A percentile compares a stretch with the other conserved stretches of the same genome.
Conservation (phyloP, 768 basidiomycete genomes). For the Termitomyces sp. region DNA sequence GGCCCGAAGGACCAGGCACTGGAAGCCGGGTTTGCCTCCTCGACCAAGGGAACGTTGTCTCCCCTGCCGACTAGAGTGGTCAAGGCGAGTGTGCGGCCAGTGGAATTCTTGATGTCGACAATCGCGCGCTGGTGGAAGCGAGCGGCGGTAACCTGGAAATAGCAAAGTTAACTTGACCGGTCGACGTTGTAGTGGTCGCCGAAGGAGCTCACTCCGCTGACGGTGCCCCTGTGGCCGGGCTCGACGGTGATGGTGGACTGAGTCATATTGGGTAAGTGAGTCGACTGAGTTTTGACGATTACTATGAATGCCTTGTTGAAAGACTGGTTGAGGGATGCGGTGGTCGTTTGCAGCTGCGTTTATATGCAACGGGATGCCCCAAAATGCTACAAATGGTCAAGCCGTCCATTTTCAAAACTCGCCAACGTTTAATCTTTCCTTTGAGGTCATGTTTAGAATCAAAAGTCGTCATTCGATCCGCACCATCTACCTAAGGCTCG, state of each 20-base stretch:
- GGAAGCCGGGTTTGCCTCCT: neutral
- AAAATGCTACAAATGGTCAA: neutral
- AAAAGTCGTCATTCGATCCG: neutral
- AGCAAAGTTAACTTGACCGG: neutral
- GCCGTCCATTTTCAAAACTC: neutral
- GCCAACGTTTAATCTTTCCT: neutral
- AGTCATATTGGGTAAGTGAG: neutral
- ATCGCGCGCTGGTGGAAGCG: conserved; percentile 5
- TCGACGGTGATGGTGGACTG: neutral
- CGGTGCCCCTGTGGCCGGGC: conserved; percentile 1
- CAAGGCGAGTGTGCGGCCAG: neutral
- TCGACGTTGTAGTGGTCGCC: too few species aligned
- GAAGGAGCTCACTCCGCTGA: conserved; percentile 2
- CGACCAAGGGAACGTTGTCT: neutral
- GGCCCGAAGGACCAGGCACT: conserved; percentile 6
- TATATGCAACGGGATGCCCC: neutral
- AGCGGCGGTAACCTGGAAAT: neutral
- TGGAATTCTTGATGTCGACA: neutral
- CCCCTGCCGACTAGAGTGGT: conserved; percentile 4
- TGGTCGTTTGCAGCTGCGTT: neutral
- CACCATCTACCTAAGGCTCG: neutral
- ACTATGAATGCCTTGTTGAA: neutral
- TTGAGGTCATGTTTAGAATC: neutral
- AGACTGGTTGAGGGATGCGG: neutral
- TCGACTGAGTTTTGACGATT: neutral